Evolutionary conservation across 176 grass and related monocot species (phyloP), one percentile per base, ranked within the genome.

Genomic region (Triticum timopheevii): DNA sequence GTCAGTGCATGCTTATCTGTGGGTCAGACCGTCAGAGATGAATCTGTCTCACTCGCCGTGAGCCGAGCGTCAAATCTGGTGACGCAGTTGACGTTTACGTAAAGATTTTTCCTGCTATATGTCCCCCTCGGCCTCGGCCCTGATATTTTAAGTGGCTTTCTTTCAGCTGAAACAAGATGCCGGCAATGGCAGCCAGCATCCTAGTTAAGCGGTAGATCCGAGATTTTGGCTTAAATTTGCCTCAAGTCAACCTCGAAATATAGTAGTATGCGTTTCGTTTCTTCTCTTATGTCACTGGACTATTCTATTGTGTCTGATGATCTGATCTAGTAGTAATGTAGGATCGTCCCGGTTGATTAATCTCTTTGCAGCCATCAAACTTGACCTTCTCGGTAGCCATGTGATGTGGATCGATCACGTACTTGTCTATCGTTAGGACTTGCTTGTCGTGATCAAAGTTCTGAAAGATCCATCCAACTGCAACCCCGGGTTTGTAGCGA

Each of bases 1-100:
- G 79, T 83, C 84, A 83, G 24, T 17, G 23, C 33, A 19, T 19
- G 33, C 80, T 74, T 80, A 61, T 87, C 88, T 70, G 71, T 65
- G 7, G n/a, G 40, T 42, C 40, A 42, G n/a, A n/a, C n/a, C n/a
- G n/a, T n/a, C n/a, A n/a, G 24, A 7, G n/a, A 10, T 13, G 30
- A 63, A 65, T 22, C 17, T 11, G 73, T 11, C 44, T 28, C 24
- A 28, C 27, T 62, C 27, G 64, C 83, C 47, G 68, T 79, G 27
- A 10, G 19, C 65, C 63, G 38, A 11, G 20, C 66, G 9, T 65
- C 82, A 65, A 36, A 16, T 8, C 38, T 74, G 73, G 10, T 75
- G 59, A 47, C 17, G 68, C 12, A 31, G 22, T 50, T 11, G 65
- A 34, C n/a, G 38, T 36, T 6, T 49, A 79, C 49, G 13, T 68